A percentile compares a stretch with the other conserved stretches of the same genome.
phyloP scores from a whole-genome alignment of 495 filamentous ascomycete species.

The Tetracladium marchalianum region DNA sequence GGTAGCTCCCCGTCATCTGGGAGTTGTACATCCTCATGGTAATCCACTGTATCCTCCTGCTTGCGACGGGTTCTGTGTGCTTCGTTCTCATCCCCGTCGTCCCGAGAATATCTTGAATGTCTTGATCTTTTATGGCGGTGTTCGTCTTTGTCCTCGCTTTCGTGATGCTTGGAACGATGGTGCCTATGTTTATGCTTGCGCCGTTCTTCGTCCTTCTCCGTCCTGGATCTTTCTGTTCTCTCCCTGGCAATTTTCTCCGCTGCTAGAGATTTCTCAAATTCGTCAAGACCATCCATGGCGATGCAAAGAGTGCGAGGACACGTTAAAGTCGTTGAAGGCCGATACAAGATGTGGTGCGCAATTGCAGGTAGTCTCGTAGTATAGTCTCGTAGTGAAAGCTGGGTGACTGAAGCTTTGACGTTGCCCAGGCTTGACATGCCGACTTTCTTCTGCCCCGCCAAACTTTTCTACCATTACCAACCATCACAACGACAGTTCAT shows the following conservation, averaged over 20 bases:
- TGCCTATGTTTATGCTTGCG: conserved; percentile 28
- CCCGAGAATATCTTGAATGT: conserved; percentile 29
- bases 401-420: conserved; percentile 14
- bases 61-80: conserved; percentile 19
- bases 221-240: conserved; percentile 28
- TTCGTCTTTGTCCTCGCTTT: conserved; percentile 25
- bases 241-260: conserved; percentile 41
- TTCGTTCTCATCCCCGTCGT: conserved; percentile 21
- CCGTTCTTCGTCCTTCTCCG: conserved; percentile 32
- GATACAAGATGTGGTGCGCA: neutral
- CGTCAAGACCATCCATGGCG: conserved; percentile 21
- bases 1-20: conserved; percentile 33
- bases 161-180: conserved; percentile 28
- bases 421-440: conserved; percentile 33
- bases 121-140: conserved; percentile 34
- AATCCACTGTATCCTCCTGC: conserved; percentile 32
- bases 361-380: conserved; percentile 6
- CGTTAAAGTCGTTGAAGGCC: neutral
- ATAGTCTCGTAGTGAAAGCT: neutral
- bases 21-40: conserved; percentile 35
- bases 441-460: conserved; percentile 13
- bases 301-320: neutral
- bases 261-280: conserved; percentile 38
- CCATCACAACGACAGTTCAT: conserved; percentile 3
- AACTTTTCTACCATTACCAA: neutral